Base-by-base conservation (phyloP, 345 rosid species). In the Nasturtium officinale region DNA sequence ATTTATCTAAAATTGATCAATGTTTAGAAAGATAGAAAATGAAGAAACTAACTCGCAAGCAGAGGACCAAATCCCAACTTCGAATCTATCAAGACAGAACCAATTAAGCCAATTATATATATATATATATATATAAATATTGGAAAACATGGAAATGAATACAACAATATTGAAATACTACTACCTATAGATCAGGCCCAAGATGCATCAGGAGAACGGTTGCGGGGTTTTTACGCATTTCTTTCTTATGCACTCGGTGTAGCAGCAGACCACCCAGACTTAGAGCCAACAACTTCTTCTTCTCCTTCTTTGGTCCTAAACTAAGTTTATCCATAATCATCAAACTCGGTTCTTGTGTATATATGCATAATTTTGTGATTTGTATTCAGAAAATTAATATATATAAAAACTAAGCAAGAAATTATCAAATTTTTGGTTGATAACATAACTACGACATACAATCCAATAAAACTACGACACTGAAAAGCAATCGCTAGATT, bases 1-100 rank as follows among this genome's bases (percentile, higher is more conserved):
- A 15, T 17, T 9, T 15, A 1, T 15, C 3, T 0, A 46, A 43
- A 20, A 32, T 7, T 15, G 4, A 37, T 32, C 23, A 1, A 7
- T 18, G 29, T 1, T n/a, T 6, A 3, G 37, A 57, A 66, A 26
- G 7, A 47, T 3, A 16, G 26, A 56, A 10, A 16, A 15, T 12
- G 35, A 25, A 52, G 15, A 48, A 40, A 47, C 71, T 56, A 32
- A 71, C 82, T 68, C 72, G 58, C 40, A 72, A 25, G 82, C 81
- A 16, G 82, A 71, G 0, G 88, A 84, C 87, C 88, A 83, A 13
- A 84, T 69, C 59, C 82, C 87, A 9, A 84, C 84, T 82, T 84
- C 76, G 28, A 83, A 84, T 55, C 76, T 74, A 32, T 83, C 80
- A n/a, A 84, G 75, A 47, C 86, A 80, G 7, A 86, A 83, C 3